Percentiles rank a stretch among this genome's conserved stretches.
These are phyloP conservation scores for Anaeromyces robustus DNA, from an alignment of 192 early-diverging fungal species.

Conservation along the genomic window DNA sequence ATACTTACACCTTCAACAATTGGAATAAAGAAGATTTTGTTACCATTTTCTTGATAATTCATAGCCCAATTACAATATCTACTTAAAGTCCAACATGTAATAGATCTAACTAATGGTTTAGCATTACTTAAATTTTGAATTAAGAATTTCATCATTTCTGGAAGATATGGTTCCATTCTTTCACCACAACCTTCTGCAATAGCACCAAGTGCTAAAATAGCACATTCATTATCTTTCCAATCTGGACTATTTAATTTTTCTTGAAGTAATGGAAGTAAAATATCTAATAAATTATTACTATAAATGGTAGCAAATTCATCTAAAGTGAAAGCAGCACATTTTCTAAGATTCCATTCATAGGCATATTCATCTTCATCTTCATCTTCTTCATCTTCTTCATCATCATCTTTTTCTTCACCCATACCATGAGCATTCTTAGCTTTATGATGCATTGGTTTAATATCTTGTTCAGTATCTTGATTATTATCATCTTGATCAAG, in stretches of 20 bases:
- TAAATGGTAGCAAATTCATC: conserved; percentile 86
- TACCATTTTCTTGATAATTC: background rate
- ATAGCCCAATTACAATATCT: conserved; percentile 70
- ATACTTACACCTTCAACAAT: background rate
- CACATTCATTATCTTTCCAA: conserved; percentile 87
- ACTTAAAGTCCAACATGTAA: conserved; percentile 97
- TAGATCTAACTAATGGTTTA: conserved; percentile 85
- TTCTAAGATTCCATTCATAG: conserved; percentile 93
- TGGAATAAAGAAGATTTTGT: conserved; percentile 3
- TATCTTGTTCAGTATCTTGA: conserved; percentile 79
- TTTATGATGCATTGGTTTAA: conserved; percentile 85
- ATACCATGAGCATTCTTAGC: conserved; percentile 52
- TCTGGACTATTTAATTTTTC: conserved; percentile 64
- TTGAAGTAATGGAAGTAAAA: conserved; percentile 74
- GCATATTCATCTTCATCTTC: conserved; percentile 75
- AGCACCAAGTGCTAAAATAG: conserved; percentile 92
- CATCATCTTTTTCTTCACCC: conserved; percentile 57
- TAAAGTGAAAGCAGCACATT: conserved; percentile 91
- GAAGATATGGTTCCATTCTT: conserved; percentile 80
- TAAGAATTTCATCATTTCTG: conserved; percentile 73
- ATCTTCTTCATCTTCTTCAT: conserved; percentile 69
- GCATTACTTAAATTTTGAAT: conserved; percentile 61
- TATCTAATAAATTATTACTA: conserved; percentile 66
- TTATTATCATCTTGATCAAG: conserved; percentile 66
- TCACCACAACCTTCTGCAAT: conserved; percentile 87